Conservation (phyloP, 2,329 filamentous ascomycete genomes). For the Colletotrichum echinochloae region DNA sequence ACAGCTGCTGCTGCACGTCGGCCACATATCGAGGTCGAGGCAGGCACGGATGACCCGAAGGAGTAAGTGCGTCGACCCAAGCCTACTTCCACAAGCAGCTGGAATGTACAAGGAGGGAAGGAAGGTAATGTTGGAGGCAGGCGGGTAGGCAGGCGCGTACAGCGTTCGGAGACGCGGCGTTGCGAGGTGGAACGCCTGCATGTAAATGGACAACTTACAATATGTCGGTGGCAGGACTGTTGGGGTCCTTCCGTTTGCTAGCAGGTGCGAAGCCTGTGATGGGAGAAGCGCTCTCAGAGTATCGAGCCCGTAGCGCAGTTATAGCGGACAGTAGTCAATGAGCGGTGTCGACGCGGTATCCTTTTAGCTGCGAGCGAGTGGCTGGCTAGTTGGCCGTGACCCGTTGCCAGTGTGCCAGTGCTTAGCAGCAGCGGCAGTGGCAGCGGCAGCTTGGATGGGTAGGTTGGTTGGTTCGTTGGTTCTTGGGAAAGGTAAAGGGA, state of each 20-base stretch:
- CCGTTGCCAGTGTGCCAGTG: slow-evolving; percentile 2
- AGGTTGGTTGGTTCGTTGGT: slow-evolving; percentile 13
- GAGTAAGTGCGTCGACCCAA: slow-evolving; percentile 25
- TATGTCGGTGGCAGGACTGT: background rate
- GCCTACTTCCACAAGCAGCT: slow-evolving; percentile 25
- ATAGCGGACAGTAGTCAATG: slow-evolving; percentile 24
- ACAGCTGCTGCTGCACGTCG: slow-evolving; percentile 14
- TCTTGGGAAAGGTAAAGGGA: background rate
- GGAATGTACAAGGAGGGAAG: slow-evolving; percentile 8
- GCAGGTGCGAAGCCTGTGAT: slow-evolving; percentile 22
- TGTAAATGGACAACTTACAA: slow-evolving; percentile 1
- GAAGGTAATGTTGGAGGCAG: slow-evolving; percentile 9
- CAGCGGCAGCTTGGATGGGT: background rate
- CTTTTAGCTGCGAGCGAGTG: slow-evolving; percentile 1
- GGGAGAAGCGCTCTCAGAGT: slow-evolving; percentile 23
- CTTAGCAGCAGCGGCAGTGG: background rate
- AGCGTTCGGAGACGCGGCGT: background rate
- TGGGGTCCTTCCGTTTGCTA: background rate
- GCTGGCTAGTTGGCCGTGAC: slow-evolving; percentile 7
- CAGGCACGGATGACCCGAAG: slow-evolving; percentile 28
- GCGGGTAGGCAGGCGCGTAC: background rate
- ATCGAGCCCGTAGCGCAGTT: slow-evolving; percentile 17
- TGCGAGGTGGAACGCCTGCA: background rate
- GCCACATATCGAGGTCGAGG: slow-evolving; percentile 18
- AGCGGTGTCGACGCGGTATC: slow-evolving; percentile 10